Percentiles rank a stretch among this genome's conserved stretches.
phyloP scores from a whole-genome alignment of 148 eudicot species.

The Dysphania ambrosioides region DNA sequence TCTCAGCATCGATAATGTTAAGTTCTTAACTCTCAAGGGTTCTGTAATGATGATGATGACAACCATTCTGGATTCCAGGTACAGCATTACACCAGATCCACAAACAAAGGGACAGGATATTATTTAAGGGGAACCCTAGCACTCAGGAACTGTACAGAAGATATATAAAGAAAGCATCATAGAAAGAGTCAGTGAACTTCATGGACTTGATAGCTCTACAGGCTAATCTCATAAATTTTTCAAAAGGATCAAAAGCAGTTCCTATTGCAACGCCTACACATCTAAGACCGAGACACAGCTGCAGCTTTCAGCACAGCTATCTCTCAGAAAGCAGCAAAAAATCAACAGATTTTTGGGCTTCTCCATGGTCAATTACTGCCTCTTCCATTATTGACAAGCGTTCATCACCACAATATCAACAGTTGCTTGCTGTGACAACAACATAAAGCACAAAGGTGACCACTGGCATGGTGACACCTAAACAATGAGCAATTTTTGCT shows the following conservation, averaged over 20 bases:
- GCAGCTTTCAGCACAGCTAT: background rate
- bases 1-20: background rate
- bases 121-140: background rate
- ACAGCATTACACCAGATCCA: background rate
- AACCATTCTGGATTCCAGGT: constrained; percentile 2
- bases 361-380: background rate
- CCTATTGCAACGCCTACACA: background rate
- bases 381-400: background rate
- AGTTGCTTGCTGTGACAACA: no score
- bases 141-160: background rate
- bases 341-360: background rate
- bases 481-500: background rate
- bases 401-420: no score
- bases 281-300: background rate
- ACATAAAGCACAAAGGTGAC: background rate
- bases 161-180: background rate
- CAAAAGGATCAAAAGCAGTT: background rate
- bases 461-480: background rate
- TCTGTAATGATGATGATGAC: background rate
- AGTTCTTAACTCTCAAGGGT: background rate
- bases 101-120: background rate
- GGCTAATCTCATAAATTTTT: background rate
- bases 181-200: background rate
- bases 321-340: background rate
- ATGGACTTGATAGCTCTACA: background rate